Evolutionary conservation across 108 stramenopile genomes (phyloP).

Genomic region (Cyclostephanos invisitatus): DNA sequence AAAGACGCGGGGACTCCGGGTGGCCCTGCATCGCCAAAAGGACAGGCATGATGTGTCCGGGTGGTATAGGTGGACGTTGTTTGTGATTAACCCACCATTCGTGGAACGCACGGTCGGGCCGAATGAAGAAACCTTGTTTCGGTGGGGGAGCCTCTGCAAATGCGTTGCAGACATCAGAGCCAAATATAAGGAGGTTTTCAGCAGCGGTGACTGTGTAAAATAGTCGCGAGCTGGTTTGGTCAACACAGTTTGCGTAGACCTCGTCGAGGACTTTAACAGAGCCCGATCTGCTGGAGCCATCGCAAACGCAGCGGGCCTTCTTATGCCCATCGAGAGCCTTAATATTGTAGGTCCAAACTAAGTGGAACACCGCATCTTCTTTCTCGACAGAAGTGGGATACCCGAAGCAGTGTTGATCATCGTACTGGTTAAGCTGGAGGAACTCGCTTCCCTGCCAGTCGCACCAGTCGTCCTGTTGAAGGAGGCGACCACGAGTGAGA

Average conservation of each 20-base stretch:
- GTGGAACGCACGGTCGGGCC: background rate
- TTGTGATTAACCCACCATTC: background rate
- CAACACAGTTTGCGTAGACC: background rate
- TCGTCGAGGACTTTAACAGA: background rate
- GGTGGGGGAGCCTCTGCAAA: background rate
- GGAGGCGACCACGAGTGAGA: background rate
- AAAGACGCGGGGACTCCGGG: conserved; percentile 21
- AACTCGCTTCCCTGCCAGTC: background rate
- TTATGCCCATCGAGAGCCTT: conserved; percentile 8
- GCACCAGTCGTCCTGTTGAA: background rate
- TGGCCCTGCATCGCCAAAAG: conserved; percentile 8
- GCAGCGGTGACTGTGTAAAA: background rate
- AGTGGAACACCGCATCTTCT: conserved; percentile 1
- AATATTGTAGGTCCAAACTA: conserved; percentile 13
- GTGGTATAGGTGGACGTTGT: background rate
- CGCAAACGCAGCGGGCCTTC: conserved; percentile 12
- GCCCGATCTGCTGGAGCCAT: conserved; percentile 8
- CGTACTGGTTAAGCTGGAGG: background rate
- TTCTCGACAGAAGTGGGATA: background rate
- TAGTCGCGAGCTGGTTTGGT: background rate
- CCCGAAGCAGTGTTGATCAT: background rate
- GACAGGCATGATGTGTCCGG: background rate
- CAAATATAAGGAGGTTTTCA: background rate
- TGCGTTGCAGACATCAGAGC: background rate
- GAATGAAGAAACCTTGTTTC: background rate